Evolutionary conservation across 2,329 filamentous ascomycete species (phyloP).

Genomic region (Lachnellula hyalina): DNA sequence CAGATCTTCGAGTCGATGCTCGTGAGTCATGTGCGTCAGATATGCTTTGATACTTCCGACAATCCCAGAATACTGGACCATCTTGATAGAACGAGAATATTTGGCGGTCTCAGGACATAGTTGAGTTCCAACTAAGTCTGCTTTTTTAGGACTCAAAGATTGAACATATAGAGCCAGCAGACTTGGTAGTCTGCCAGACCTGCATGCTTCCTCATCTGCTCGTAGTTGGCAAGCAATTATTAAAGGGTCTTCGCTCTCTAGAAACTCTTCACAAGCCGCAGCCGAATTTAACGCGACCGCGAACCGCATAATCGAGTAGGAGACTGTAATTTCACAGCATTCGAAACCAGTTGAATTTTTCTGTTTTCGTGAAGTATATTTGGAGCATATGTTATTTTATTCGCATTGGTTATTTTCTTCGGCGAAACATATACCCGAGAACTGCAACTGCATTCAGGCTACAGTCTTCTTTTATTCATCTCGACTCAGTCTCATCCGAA

Average conservation of each 20-base stretch:
- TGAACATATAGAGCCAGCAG: slow-evolving; percentile 12
- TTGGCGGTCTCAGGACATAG: slow-evolving; percentile 10
- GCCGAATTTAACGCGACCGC: slow-evolving; percentile 5
- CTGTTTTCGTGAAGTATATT: no score
- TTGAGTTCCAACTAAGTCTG: slow-evolving; percentile 2
- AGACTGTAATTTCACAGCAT: no score
- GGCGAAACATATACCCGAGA: no score
- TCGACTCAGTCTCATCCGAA: no score
- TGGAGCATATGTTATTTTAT: no score
- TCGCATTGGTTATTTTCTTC: no score
- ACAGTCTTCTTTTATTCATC: no score
- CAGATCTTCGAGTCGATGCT: slow-evolving; percentile 1
- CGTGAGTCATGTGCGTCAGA: slow-evolving; percentile 6
- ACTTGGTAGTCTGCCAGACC: slow-evolving; percentile 9
- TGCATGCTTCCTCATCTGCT: slow-evolving; percentile 10
- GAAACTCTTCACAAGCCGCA: slow-evolving; percentile 5
- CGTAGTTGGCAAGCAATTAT: slow-evolving; percentile 13
- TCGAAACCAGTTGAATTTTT: no score
- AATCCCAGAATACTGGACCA: slow-evolving; percentile 10
- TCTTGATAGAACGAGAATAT: background rate
- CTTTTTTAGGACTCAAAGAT: background rate
- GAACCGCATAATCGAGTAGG: no score
- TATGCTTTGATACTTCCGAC: slow-evolving; percentile 14
- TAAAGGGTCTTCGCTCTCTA: slow-evolving; percentile 3
- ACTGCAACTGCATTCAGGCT: no score